Conservation (phyloP, 768 basidiomycete species). For the Symmetrospora coprosmae region DNA sequence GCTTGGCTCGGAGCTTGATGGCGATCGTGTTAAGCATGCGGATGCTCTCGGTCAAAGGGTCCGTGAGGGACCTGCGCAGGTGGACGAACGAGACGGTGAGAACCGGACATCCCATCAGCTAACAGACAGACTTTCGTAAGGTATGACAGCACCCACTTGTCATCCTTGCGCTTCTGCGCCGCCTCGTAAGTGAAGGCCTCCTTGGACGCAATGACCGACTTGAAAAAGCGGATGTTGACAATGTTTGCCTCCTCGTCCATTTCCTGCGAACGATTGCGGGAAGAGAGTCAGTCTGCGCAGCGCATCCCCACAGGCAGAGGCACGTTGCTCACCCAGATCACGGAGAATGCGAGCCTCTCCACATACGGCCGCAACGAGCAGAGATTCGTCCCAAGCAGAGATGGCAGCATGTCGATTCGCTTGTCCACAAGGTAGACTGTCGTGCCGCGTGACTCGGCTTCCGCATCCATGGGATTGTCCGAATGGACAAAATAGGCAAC, state of each 20-base stretch:
- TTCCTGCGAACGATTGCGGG: conserved; percentile 46
- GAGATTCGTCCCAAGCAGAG: conserved; percentile 82
- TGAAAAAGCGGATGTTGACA: conserved; percentile 75
- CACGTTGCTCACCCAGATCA: conserved; percentile 69
- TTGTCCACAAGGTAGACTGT: conserved; percentile 98
- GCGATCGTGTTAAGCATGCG: conserved; percentile 78
- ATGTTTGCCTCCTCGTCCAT: conserved; percentile 76
- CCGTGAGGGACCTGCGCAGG: conserved; percentile 51
- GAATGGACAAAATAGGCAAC: conserved; percentile 89
- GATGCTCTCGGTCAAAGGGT: conserved; percentile 69
- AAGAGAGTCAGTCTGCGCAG: background rate
- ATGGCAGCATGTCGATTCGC: conserved; percentile 94
- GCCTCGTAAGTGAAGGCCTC: conserved; percentile 94
- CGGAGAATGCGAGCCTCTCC: conserved; percentile 85
- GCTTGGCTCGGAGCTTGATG: conserved; percentile 60
- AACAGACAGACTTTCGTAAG: too few relatives aligned
- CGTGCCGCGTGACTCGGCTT: conserved; percentile 88
- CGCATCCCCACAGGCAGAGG: background rate
- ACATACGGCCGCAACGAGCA: conserved; percentile 85
- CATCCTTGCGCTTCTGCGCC: conserved; percentile 84
- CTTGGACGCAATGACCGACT: conserved; percentile 93
- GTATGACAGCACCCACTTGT: conserved; percentile 58
- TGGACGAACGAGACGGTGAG: background rate
- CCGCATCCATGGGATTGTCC: conserved; percentile 88
- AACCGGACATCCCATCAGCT: background rate